These are phyloP conservation scores for Trichosanthes truncata DNA, from an alignment of 306 rosid genomes.

Conservation along the genomic window DNA sequence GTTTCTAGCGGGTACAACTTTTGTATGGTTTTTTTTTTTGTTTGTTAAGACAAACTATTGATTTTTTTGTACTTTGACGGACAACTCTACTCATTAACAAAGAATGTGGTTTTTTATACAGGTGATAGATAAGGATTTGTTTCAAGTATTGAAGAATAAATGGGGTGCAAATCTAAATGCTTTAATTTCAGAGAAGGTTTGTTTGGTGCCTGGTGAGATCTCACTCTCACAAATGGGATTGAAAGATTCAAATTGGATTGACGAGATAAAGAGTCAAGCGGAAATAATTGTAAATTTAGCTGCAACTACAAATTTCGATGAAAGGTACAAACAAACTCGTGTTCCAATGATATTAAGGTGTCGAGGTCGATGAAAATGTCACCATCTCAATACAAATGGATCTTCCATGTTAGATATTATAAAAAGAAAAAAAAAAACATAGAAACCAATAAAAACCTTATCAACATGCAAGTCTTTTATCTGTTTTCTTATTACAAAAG, in stretches of 20 bases:
- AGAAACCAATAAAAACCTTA: too few species aligned
- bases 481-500: neutral
- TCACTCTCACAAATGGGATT: slow-evolving; percentile 35
- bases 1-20: neutral
- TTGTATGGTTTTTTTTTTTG: neutral
- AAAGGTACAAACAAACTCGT: slow-evolving; percentile 34
- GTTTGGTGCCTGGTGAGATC: slow-evolving; percentile 62
- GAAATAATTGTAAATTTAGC: slow-evolving; percentile 65
- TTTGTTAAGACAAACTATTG: neutral
- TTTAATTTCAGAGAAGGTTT: slow-evolving; percentile 44
- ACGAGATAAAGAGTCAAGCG: slow-evolving; percentile 29
- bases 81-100: too few species aligned
- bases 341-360: too few species aligned
- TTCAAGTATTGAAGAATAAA: slow-evolving; percentile 43
- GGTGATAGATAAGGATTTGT: slow-evolving; percentile 65
- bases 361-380: neutral
- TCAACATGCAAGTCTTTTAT: too few species aligned
- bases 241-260: slow-evolving; percentile 32
- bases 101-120: neutral
- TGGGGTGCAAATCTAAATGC: slow-evolving; percentile 37
- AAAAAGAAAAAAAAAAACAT: too few species aligned
- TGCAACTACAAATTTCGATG: slow-evolving; percentile 73
- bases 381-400: too few species aligned
- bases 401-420: too few species aligned
- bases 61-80: neutral